These are phyloP conservation scores for Monosporozyma servazzii DNA, from an alignment of 805 yeast species.

Conservation along the genomic window DNA sequence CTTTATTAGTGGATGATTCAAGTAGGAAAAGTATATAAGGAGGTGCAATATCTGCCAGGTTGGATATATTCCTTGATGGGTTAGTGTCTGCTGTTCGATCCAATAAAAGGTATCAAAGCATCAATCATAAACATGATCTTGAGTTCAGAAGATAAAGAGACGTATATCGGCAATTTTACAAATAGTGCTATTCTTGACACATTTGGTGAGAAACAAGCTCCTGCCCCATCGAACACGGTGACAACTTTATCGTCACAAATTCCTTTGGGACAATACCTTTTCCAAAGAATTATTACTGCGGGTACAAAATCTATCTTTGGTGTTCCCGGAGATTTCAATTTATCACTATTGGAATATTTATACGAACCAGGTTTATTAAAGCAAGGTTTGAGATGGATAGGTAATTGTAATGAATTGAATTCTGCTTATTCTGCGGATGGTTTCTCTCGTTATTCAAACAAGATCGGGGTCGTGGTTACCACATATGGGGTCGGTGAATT, in stretches of 20 bases:
- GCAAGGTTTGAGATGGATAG: slow-evolving; percentile 55
- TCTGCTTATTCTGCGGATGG: slow-evolving; percentile 91
- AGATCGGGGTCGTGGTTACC: slow-evolving; percentile 53
- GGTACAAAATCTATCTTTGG: slow-evolving; percentile 60
- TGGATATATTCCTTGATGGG: too few species aligned
- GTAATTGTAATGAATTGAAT: slow-evolving; percentile 81
- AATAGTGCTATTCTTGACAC: not conserved
- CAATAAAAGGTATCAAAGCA: too few species aligned
- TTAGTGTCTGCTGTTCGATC: too few species aligned
- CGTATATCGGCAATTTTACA: not conserved
- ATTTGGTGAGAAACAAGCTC: not conserved
- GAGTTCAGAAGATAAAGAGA: not conserved
- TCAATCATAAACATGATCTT: not conserved
- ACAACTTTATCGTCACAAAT: slow-evolving; percentile 10
- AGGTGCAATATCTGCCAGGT: too few species aligned
- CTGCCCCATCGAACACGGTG: not conserved
- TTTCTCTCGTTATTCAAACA: slow-evolving; percentile 55
- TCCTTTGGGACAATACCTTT: slow-evolving; percentile 59
- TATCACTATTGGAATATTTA: slow-evolving; percentile 57
- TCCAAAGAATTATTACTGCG: slow-evolving; percentile 44
- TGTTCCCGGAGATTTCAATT: slow-evolving; percentile 72
- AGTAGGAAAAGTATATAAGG: too few species aligned
- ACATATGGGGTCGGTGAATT: slow-evolving; percentile 90
- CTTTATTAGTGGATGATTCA: too few species aligned
- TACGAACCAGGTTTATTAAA: slow-evolving; percentile 30